Base-by-base conservation (phyloP, 2,329 filamentous ascomycete genomes). In the Polychaeton citri region DNA sequence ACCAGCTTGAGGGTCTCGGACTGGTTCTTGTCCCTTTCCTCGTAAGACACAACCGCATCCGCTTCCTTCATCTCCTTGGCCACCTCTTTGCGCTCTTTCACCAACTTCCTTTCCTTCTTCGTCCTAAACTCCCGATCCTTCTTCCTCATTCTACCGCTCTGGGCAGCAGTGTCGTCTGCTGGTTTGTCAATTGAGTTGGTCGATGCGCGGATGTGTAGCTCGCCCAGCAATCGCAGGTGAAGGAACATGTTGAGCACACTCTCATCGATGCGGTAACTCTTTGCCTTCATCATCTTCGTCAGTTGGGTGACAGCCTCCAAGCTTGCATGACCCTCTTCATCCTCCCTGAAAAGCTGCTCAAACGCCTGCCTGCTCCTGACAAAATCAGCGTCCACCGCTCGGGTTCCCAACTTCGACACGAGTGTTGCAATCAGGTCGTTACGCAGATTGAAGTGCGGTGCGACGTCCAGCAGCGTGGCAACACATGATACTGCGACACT, bases 361-460 rank as follows among this genome's bases (percentile, higher is more conserved):
- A 98, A 59, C 0, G 87, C 79, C 42, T 81, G 69, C 8, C 80
- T 69, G 48, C 84, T 92, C 56, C 83, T 87, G 43, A 72, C 58
- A 45, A 85, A 90, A 43, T 92, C 79, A 2, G 68, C 69, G 52
- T 92, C 83, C 1, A 83, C 62, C 36, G 71, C 72, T 47, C 76
- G 74, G 38, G 69, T 72, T 51, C 83, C 86, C 21, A 98, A 68
- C 57, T 90, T 90, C 47, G 77, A 76, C 16, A 94, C 78, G 10
- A 98, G 56, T 39, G 96, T 88, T 59, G 83, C 85, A 42, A 98
- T 64, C 36, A 98, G 66, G 36, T 98, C 88, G 33, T 70, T 72
- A 28, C 90, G 79, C 60, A 93, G 95, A 66, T 98, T 98, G 74
- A 98, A 98, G 63, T 98, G 92, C 3, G 90, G 84, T 1, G 95